Evolutionary conservation across 164 flowering plant genomes (phyloP).

Genomic region (Cinnamomum chago): DNA sequence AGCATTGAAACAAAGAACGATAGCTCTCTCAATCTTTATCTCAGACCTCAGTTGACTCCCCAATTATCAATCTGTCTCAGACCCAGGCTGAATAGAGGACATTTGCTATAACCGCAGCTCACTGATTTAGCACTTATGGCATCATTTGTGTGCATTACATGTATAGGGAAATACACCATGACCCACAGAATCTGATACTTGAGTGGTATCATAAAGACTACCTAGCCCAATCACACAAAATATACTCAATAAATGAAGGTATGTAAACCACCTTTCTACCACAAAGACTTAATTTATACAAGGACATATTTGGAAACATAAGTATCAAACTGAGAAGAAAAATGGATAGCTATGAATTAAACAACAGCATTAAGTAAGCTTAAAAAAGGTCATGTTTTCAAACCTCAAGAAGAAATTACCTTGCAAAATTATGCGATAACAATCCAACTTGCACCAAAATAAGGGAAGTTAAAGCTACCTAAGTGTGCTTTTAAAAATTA

Average conservation of each 20-base stretch:
- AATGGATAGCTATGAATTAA: background rate
- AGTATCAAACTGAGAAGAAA: background rate
- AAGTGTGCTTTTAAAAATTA: background rate
- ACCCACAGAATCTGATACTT: too few relatives aligned
- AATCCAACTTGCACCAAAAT: slow-evolving; percentile 5
- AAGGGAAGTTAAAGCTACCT: slow-evolving; percentile 3
- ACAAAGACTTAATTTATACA: background rate
- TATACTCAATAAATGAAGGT: background rate
- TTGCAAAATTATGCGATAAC: background rate
- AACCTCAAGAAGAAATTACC: background rate
- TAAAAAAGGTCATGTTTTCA: background rate
- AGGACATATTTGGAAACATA: background rate
- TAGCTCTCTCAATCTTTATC: background rate
- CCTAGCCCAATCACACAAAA: background rate
- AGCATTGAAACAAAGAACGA: background rate
- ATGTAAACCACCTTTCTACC: background rate
- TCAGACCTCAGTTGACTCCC: background rate
- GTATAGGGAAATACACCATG: too few relatives aligned
- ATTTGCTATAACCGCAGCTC: background rate
- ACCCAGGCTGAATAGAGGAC: background rate
- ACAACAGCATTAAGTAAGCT: background rate
- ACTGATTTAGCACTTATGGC: background rate
- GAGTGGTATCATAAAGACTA: background rate
- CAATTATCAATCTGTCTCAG: background rate
- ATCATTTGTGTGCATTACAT: too few relatives aligned